These are phyloP conservation scores for Termitomyces sp. DNA, from an alignment of 768 basidiomycete genomes.

Conservation along the genomic window DNA sequence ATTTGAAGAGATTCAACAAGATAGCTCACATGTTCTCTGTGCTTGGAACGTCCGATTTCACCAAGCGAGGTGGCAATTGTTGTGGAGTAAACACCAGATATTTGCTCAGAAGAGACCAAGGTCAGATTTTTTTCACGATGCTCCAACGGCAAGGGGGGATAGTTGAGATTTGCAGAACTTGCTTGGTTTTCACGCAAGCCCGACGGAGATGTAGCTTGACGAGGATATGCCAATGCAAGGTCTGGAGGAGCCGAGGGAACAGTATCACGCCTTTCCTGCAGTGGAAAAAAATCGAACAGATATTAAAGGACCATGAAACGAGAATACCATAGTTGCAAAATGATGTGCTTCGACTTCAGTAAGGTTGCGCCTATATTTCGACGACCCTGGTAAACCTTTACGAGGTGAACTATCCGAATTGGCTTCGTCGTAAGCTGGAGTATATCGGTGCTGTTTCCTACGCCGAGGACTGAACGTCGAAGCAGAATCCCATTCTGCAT, in stretches of 20 bases:
- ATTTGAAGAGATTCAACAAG: not conserved
- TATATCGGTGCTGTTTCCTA: not conserved
- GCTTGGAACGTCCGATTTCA: not conserved
- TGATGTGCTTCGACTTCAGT: slow-evolving; percentile 26
- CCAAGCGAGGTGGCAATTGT: not conserved
- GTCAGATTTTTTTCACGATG: slow-evolving; percentile 17
- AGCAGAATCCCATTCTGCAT: not conserved
- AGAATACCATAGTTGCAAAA: not conserved
- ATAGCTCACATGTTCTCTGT: not conserved
- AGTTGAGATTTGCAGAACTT: not conserved
- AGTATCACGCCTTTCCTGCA: not conserved
- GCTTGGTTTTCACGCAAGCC: slow-evolving; percentile 8
- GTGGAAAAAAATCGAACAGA: not conserved
- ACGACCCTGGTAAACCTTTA: slow-evolving; percentile 8
- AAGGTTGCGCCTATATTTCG: slow-evolving; percentile 26
- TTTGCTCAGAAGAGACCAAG: slow-evolving; percentile 6
- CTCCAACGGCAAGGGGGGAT: slow-evolving; percentile 10
- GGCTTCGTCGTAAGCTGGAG: slow-evolving; percentile 22
- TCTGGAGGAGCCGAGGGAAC: not conserved
- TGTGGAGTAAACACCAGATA: slow-evolving; percentile 7
- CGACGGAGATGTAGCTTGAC: not conserved
- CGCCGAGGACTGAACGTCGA: not conserved
- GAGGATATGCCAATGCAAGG: not conserved
- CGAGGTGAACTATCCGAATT: slow-evolving; percentile 27
- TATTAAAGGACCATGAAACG: not conserved